Conservation (phyloP, 2,329 filamentous ascomycete species). For the Paecilomyces fulvus region DNA sequence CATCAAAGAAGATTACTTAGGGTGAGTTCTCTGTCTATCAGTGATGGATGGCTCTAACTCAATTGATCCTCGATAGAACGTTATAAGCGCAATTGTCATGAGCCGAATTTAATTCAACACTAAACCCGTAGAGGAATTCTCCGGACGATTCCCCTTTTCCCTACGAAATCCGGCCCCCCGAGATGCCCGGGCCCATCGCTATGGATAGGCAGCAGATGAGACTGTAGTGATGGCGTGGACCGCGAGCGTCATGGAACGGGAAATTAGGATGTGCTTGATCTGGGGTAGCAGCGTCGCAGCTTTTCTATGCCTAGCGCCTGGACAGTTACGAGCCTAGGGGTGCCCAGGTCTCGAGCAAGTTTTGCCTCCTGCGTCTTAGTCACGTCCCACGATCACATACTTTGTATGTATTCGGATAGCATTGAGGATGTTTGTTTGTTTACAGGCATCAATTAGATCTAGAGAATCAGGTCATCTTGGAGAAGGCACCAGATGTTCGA, state of each 20-base stretch:
- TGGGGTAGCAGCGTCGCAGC: background rate
- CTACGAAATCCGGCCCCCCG: background rate
- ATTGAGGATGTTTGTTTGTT: background rate
- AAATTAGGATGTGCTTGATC: background rate
- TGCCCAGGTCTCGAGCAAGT: background rate
- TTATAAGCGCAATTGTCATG: slow-evolving; percentile 1
- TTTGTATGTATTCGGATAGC: background rate
- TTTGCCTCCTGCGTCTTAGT: background rate
- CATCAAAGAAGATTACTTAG: slow-evolving; percentile 67
- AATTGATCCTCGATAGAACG: slow-evolving; percentile 6
- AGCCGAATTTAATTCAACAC: background rate
- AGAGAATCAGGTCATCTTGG: background rate
- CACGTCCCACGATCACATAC: background rate
- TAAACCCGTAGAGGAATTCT: background rate
- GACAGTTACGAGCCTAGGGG: background rate
- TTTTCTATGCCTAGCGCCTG: background rate
- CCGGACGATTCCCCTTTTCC: background rate
- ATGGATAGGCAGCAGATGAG: background rate
- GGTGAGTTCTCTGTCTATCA: slow-evolving; percentile 23
- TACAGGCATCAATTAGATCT: background rate
- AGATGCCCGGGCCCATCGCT: background rate
- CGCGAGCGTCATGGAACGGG: background rate
- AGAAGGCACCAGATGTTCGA: background rate
- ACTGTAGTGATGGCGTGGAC: background rate
- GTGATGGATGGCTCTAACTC: slow-evolving; percentile 1